A percentile compares a stretch with the other conserved stretches of the same genome.
These are phyloP conservation scores for Clavariopsis aquatica DNA, from an alignment of 495 filamentous ascomycete genomes.

Conservation along the genomic window DNA sequence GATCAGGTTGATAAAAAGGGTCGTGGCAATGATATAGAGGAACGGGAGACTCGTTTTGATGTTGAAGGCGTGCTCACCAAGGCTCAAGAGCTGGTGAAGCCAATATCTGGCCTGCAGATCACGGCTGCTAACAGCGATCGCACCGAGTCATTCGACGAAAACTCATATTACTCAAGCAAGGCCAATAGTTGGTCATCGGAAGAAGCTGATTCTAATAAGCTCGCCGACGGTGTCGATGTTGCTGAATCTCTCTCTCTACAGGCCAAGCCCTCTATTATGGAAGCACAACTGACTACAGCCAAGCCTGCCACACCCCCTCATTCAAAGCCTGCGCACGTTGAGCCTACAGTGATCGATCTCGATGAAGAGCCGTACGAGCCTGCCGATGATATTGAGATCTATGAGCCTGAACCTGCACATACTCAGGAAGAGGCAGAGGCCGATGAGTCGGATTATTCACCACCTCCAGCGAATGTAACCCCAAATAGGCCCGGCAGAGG, in stretches of 20 bases:
- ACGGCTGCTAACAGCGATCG: slow-evolving; percentile 55
- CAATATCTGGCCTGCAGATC: slow-evolving; percentile 56
- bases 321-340: not conserved
- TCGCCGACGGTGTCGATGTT: slow-evolving; percentile 25
- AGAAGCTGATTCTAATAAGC: slow-evolving; percentile 42
- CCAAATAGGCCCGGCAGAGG: slow-evolving; percentile 4
- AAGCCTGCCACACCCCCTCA: not conserved
- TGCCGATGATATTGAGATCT: slow-evolving; percentile 36
- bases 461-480: slow-evolving; percentile 31
- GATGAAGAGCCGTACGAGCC: slow-evolving; percentile 39
- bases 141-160: slow-evolving; percentile 84
- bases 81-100: slow-evolving; percentile 71
- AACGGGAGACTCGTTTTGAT: slow-evolving; percentile 63
- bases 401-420: slow-evolving; percentile 24
- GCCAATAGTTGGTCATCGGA: slow-evolving; percentile 48
- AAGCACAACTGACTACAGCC: slow-evolving; percentile 25
- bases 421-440: slow-evolving; percentile 19
- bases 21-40: slow-evolving; percentile 61
- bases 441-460: slow-evolving; percentile 39
- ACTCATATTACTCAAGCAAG: slow-evolving; percentile 93
- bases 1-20: slow-evolving; percentile 71
- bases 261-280: slow-evolving; percentile 10
- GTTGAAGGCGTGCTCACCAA: slow-evolving; percentile 70
- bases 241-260: slow-evolving; percentile 23
- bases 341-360: slow-evolving; percentile 22